Evolutionary conservation across 345 rosid genomes (phyloP).

Genomic region (Gossypium anomalum): DNA sequence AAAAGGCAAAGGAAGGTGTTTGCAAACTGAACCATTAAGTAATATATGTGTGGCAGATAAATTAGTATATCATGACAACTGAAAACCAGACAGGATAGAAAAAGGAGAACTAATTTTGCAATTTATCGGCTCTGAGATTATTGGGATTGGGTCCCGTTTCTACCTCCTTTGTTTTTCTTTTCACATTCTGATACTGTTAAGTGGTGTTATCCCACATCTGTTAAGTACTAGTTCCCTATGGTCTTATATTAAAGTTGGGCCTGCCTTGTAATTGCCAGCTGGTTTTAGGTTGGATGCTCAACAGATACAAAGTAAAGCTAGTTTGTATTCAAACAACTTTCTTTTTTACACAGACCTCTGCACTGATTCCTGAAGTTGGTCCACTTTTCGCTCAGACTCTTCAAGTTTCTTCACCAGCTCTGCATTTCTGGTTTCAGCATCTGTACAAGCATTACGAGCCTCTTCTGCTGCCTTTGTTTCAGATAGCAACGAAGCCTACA

Average conservation of each 20-base stretch:
- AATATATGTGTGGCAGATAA: neutral
- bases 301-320: neutral
- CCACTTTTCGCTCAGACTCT: slow-evolving; percentile 67
- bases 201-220: no score
- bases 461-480: slow-evolving; percentile 63
- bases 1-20: neutral
- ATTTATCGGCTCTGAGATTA: neutral
- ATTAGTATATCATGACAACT: neutral
- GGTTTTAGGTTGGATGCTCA: no score
- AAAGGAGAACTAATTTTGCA: neutral
- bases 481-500: slow-evolving; percentile 64
- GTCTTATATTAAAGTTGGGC: no score
- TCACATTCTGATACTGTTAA: neutral
- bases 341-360: slow-evolving; percentile 70
- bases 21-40: neutral
- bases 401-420: slow-evolving; percentile 75
- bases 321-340: slow-evolving; percentile 1
- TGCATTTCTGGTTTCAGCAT: slow-evolving; percentile 61
- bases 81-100: slow-evolving; percentile 1
- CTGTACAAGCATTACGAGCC: slow-evolving; percentile 51
- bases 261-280: no score
- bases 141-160: neutral
- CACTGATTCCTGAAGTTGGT: slow-evolving; percentile 88
- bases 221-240: no score
- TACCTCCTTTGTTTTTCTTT: neutral